phyloP scores from a whole-genome alignment of 2,329 filamentous ascomycete genomes.

The Colletotrichum sp. region DNA sequence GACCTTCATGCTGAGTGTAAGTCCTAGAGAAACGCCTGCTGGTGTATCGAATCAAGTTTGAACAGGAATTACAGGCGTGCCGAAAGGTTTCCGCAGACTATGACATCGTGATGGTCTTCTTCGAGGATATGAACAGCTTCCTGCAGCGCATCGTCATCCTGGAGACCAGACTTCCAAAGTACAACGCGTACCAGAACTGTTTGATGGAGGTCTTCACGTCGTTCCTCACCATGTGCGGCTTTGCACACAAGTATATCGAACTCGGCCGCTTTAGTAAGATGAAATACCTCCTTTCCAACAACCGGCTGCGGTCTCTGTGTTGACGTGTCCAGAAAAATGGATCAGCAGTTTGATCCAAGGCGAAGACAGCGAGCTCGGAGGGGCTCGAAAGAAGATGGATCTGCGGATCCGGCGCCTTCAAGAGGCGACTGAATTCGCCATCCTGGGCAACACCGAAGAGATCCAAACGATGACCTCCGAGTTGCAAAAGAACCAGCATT shows the following conservation, averaged over 20 bases:
- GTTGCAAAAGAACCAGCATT: slow-evolving; percentile 27
- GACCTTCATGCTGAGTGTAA: slow-evolving; percentile 32
- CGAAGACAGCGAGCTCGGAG: slow-evolving; percentile 32
- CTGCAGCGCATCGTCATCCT: slow-evolving; percentile 36
- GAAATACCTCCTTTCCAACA: background rate
- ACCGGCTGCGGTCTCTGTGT: background rate
- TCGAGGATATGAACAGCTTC: slow-evolving; percentile 40
- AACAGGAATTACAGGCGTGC: slow-evolving; percentile 22
- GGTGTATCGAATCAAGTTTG: background rate
- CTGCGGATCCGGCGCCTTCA: slow-evolving; percentile 29
- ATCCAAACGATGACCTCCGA: slow-evolving; percentile 28
- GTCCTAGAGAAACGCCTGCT: background rate
- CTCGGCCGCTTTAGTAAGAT: slow-evolving; percentile 32
- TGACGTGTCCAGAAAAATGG: slow-evolving; percentile 28
- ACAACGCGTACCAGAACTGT: slow-evolving; percentile 33
- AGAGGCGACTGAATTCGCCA: slow-evolving; percentile 35
- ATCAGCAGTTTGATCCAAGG: slow-evolving; percentile 31
- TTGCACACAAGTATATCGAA: slow-evolving; percentile 37
- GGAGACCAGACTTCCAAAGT: slow-evolving; percentile 32
- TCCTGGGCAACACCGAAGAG: slow-evolving; percentile 35
- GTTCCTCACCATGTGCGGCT: slow-evolving; percentile 33
- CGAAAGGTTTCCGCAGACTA: slow-evolving; percentile 38
- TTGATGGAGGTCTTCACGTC: slow-evolving; percentile 41
- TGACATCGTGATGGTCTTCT: slow-evolving; percentile 41
- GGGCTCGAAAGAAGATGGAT: slow-evolving; percentile 32